Conservation (phyloP, 176 grass and related monocot genomes). For the Tuctoria greenei region DNA sequence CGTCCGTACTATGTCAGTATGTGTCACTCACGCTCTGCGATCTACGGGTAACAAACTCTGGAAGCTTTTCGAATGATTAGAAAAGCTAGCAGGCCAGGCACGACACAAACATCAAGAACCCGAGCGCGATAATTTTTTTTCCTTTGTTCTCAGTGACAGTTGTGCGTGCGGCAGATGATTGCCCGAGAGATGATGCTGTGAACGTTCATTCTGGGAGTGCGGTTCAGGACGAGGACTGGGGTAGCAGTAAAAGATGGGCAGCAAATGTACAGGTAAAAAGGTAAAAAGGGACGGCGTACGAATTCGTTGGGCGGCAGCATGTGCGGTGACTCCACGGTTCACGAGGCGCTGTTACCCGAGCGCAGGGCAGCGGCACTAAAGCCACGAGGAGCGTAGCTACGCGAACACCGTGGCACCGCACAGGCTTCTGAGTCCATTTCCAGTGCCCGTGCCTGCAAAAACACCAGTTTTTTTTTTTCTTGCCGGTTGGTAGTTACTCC, state of each 20-base stretch:
- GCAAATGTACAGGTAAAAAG: conserved; percentile 3
- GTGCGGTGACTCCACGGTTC: conserved; percentile 65
- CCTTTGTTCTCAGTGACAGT: not conserved
- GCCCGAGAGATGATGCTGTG: not conserved
- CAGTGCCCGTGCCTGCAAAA: not conserved
- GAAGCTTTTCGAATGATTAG: conserved; percentile 27
- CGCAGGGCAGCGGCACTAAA: conserved; percentile 1
- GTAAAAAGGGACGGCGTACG: conserved; percentile 35
- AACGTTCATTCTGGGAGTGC: not conserved
- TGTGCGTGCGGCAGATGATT: conserved; percentile 29
- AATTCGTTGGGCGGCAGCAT: conserved; percentile 55
- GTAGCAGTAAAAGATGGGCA: conserved; percentile 15
- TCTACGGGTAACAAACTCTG: not conserved
- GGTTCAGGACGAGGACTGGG: not conserved
- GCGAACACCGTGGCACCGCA: conserved; percentile 20
- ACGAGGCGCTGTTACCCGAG: conserved; percentile 51
- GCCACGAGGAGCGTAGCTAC: conserved; percentile 10
- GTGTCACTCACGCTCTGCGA: not conserved
- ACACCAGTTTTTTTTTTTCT: not conserved
- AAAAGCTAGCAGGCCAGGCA: conserved; percentile 9
- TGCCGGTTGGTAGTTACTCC: not conserved
- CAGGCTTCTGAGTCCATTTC: not conserved
- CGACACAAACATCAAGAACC: not conserved
- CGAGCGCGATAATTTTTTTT: not conserved
- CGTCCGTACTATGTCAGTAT: not conserved